Base-by-base conservation (phyloP, 2,329 filamentous ascomycete genomes). In the Exophiala viscosa region DNA sequence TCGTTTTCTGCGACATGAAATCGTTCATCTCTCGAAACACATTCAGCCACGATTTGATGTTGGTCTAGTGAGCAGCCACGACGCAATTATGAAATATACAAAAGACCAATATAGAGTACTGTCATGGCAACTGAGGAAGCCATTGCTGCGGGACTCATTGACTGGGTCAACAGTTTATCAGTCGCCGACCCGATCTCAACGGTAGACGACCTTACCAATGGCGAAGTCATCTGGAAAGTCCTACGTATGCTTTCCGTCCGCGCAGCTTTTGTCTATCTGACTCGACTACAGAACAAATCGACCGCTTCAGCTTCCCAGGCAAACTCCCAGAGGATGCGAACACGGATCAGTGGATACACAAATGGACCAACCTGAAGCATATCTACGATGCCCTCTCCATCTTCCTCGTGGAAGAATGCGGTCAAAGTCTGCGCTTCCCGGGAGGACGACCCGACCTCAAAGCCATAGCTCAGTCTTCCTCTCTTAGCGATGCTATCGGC, bases 311-410 rank as follows among this genome's bases (percentile, higher is more conserved):
- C 57, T 77, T 77, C 56, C 67, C 73, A 40, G 73, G 74, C 39
- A 72, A 72, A 50, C 68, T 77, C 13, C 74, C 74, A 18, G 72
- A 76, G 60, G 67, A 67, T 48, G 69, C 69, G 31, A 50, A 58
- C n/a, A 67, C 69, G 15, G 72, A 75, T 51, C 68, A 74, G 60
- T 76, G 74, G 74, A 68, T 76, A 47, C 67, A 71, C 40, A 73
- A 73, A 66, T 74, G 72, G 68, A 72, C 74, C 62, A 76, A 76
- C 60, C 62, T 76, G 56, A 75, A 76, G 63, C 72, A 74, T 54
- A 67, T 76, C 49, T 69, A 75, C 65, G 75, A 75, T 64, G 65
- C 70, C 39, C 60, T 76, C 47, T 67, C 70, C 41, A 70, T 66
- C 54, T 76, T 76, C 53, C 70, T 76, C 55, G 66, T 68, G 46